These are phyloP conservation scores for Cordyceps militaris DNA, from an alignment of 2,329 filamentous ascomycete genomes.

Conservation along the genomic window DNA sequence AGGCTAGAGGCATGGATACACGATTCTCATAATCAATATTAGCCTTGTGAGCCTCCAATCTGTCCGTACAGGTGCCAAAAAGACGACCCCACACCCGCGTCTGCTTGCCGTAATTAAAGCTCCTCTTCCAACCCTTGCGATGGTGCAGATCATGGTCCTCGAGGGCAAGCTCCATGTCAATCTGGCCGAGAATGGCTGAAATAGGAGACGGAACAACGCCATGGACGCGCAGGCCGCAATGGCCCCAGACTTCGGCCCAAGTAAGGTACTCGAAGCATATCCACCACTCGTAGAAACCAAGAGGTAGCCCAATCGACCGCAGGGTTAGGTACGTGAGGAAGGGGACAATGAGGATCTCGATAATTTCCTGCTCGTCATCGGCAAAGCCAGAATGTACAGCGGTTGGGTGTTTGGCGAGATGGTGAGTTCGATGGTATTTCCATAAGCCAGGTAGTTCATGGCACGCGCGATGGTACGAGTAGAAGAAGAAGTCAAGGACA, in stretches of 20 bases:
- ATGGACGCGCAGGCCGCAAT: constrained; percentile 32
- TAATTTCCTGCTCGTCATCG: constrained; percentile 34
- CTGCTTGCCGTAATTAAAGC: constrained; percentile 6
- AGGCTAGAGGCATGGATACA: not conserved
- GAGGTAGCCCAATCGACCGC: constrained; percentile 28
- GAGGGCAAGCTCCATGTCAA: constrained; percentile 30
- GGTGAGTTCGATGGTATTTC: constrained; percentile 35
- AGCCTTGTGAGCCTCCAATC: not conserved
- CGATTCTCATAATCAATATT: not conserved
- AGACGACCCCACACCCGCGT: constrained; percentile 5
- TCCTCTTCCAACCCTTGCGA: constrained; percentile 26
- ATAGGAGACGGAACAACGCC: constrained; percentile 27
- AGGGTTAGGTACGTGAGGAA: constrained; percentile 31
- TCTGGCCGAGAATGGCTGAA: constrained; percentile 25
- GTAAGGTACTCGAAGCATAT: constrained; percentile 36
- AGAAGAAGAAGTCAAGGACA: constrained; percentile 35
- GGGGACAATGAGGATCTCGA: constrained; percentile 34
- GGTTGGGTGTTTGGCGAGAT: constrained; percentile 36
- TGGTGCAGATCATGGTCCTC: constrained; percentile 37
- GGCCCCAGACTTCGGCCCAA: constrained; percentile 33
- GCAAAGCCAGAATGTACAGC: constrained; percentile 33
- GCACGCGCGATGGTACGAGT: constrained; percentile 35
- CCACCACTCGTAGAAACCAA: constrained; percentile 42
- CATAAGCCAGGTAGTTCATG: constrained; percentile 32
- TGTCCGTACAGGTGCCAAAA: not conserved